These are phyloP conservation scores for Coniochaeta sp. DNA, from an alignment of 2,329 filamentous ascomycete genomes.

Conservation along the genomic window DNA sequence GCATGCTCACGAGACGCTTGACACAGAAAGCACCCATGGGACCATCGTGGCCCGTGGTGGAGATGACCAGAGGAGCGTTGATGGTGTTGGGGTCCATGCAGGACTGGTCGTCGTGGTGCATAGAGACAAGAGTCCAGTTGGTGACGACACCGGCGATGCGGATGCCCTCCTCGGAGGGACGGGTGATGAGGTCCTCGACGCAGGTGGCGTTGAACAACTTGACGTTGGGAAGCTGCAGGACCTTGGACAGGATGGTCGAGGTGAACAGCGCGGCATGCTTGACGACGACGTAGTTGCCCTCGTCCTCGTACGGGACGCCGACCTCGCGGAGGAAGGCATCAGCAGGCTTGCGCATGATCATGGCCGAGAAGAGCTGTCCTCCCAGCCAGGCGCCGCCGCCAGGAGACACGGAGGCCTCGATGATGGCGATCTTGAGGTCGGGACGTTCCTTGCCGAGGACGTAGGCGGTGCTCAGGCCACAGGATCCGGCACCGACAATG, in stretches of 20 bases:
- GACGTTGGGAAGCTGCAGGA: constrained; percentile 79
- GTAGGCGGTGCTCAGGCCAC: constrained; percentile 79
- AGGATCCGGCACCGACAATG: constrained; percentile 85
- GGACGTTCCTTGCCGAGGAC: constrained; percentile 76
- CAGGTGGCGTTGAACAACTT: constrained; percentile 95
- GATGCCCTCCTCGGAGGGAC: constrained; percentile 49
- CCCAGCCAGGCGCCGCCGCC: constrained; percentile 89
- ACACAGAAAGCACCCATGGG: constrained; percentile 88
- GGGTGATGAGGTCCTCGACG: constrained; percentile 89
- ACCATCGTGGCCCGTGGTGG: constrained; percentile 84
- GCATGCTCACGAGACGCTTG: constrained; percentile 87
- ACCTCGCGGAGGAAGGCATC: constrained; percentile 77
- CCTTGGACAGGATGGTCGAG: constrained; percentile 75
- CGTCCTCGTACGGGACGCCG: constrained; percentile 80
- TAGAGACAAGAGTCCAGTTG: constrained; percentile 89
- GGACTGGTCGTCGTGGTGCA: constrained; percentile 82
- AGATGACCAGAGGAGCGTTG: constrained; percentile 83
- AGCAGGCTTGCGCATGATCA: constrained; percentile 91
- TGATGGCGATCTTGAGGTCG: constrained; percentile 84
- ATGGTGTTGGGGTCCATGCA: constrained; percentile 99
- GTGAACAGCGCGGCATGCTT: constrained; percentile 94
- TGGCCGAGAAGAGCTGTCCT: constrained; percentile 88
- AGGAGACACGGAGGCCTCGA: constrained; percentile 82
- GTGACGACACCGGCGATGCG: constrained; percentile 85
- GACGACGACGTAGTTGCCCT: constrained; percentile 82